Conservation (phyloP, 108 stramenopile species). For the Cyclotella baltica region DNA sequence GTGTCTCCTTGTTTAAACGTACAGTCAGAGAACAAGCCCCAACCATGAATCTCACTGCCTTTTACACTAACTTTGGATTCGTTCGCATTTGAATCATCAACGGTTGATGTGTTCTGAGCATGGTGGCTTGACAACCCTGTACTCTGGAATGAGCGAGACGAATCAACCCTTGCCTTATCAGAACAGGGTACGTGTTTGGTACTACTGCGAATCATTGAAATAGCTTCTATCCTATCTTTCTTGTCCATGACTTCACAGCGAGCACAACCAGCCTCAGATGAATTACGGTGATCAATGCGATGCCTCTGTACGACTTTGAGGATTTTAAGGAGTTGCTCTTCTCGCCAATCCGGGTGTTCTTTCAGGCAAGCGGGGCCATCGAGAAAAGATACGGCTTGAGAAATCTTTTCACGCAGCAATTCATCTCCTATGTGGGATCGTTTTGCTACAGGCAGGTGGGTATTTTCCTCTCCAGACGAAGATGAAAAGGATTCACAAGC, state of each 20-base stretch:
- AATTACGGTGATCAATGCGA: slow-evolving; percentile 64
- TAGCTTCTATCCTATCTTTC: slow-evolving; percentile 60
- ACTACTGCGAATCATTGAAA: slow-evolving; percentile 52
- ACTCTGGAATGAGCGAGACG: slow-evolving; percentile 65
- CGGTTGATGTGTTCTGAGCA: slow-evolving; percentile 47
- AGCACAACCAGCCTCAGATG: slow-evolving; percentile 75
- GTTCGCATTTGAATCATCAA: slow-evolving; percentile 43
- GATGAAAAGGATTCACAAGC: slow-evolving; percentile 69
- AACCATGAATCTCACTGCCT: slow-evolving; percentile 81
- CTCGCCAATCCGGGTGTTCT: slow-evolving; percentile 73
- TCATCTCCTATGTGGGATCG: slow-evolving; percentile 70
- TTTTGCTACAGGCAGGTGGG: slow-evolving; percentile 55
- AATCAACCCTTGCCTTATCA: slow-evolving; percentile 58
- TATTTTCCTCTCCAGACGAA: slow-evolving; percentile 43
- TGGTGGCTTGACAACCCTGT: slow-evolving; percentile 74
- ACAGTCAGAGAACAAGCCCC: slow-evolving; percentile 86
- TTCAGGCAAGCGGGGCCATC: slow-evolving; percentile 62
- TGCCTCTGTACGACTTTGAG: slow-evolving; percentile 74
- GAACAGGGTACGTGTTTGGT: slow-evolving; percentile 47
- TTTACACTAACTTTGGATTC: slow-evolving; percentile 70
- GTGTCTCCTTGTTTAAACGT: slow-evolving; percentile 80
- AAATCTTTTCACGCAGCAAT: slow-evolving; percentile 56
- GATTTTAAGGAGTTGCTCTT: slow-evolving; percentile 67
- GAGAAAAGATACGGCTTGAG: slow-evolving; percentile 54
- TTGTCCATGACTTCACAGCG: slow-evolving; percentile 74